These are phyloP conservation scores for Balakata baccata DNA, from an alignment of 345 rosid species.

Conservation along the genomic window DNA sequence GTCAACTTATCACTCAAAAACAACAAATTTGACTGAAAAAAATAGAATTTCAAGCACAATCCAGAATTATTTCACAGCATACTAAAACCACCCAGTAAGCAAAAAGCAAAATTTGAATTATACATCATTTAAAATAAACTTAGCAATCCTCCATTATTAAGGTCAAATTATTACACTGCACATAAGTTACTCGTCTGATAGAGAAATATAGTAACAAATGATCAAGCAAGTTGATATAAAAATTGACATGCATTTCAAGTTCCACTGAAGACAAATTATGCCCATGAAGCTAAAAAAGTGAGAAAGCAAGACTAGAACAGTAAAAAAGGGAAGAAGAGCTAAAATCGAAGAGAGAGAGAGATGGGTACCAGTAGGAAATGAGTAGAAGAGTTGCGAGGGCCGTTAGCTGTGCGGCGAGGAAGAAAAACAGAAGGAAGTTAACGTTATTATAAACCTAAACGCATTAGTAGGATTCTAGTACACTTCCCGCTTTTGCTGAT, in stretches of 20 bases:
- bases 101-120: background rate
- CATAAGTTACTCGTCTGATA: background rate
- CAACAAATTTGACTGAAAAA: background rate
- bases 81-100: background rate
- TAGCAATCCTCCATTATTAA: background rate
- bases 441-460: constrained; percentile 38
- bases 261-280: too few species aligned
- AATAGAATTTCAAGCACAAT: background rate
- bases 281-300: background rate
- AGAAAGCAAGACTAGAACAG: background rate
- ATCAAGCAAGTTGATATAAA: background rate
- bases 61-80: constrained; percentile 2
- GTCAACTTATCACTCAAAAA: background rate
- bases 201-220: background rate
- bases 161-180: background rate
- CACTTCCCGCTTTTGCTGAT: constrained; percentile 12
- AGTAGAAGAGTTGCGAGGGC: background rate
- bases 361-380: background rate
- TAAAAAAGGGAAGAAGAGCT: background rate
- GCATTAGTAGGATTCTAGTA: background rate
- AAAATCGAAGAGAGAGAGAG: background rate
- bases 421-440: constrained; percentile 18
- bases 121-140: too few species aligned
- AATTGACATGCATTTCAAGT: constrained; percentile 1
- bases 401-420: constrained; percentile 36